Evolutionary conservation across 2,329 filamentous ascomycete genomes (phyloP).

Genomic region (Fusarium denticulatum): DNA sequence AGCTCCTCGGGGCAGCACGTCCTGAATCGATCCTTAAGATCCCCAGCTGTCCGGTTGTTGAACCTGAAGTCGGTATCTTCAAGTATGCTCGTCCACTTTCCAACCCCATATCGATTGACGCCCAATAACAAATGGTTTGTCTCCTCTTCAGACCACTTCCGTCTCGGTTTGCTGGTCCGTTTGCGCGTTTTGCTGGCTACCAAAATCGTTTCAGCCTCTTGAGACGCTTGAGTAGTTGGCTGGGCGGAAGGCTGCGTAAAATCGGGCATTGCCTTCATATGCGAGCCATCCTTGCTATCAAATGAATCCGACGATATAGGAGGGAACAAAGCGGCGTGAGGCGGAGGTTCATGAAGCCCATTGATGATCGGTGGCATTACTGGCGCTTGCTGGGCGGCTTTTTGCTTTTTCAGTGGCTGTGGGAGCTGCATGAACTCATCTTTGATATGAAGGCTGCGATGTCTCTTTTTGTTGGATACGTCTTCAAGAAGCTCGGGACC

Average conservation of each 20-base stretch:
- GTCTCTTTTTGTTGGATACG: slow-evolving; percentile 64
- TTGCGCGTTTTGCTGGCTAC: slow-evolving; percentile 57
- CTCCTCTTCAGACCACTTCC: slow-evolving; percentile 73
- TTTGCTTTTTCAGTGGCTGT: slow-evolving; percentile 72
- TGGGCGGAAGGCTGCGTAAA: slow-evolving; percentile 46
- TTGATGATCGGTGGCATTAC: slow-evolving; percentile 72
- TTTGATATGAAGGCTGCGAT: slow-evolving; percentile 58
- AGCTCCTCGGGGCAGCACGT: slow-evolving; percentile 73
- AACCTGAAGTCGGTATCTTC: slow-evolving; percentile 70
- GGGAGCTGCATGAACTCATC: slow-evolving; percentile 73
- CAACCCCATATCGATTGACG: slow-evolving; percentile 70
- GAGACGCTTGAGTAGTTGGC: slow-evolving; percentile 38
- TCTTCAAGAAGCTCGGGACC: slow-evolving; percentile 56
- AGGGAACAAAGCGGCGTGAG: slow-evolving; percentile 69
- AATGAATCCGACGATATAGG: slow-evolving; percentile 69
- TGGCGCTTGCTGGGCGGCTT: slow-evolving; percentile 63
- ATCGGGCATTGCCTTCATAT: slow-evolving; percentile 56
- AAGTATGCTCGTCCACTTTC: slow-evolving; percentile 72
- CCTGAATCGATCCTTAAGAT: slow-evolving; percentile 73
- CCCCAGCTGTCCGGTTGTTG: slow-evolving; percentile 68
- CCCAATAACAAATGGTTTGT: slow-evolving; percentile 70
- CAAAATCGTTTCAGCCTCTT: slow-evolving; percentile 46
- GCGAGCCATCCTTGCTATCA: slow-evolving; percentile 58
- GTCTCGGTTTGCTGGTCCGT: slow-evolving; percentile 65
- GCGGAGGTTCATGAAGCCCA: slow-evolving; percentile 70